phyloP scores from a whole-genome alignment of 495 filamentous ascomycete species.

The Lepraria neglecta region DNA sequence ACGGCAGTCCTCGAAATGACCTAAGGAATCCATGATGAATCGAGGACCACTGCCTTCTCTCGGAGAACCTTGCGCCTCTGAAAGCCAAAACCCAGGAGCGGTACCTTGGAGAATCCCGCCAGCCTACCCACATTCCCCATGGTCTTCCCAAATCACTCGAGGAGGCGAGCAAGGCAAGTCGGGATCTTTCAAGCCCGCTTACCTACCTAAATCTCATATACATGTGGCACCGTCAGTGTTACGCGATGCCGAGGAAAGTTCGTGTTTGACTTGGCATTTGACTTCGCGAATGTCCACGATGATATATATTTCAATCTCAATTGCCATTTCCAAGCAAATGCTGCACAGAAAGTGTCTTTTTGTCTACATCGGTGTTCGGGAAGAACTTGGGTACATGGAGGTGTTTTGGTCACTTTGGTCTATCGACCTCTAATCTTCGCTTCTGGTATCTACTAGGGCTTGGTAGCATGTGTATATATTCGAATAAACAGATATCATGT shows the following conservation, averaged over 20 bases:
- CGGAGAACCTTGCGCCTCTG: not conserved
- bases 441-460: not conserved
- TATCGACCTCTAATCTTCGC: not conserved
- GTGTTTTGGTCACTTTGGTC: no score
- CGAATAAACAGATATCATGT: not conserved
- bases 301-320: no score
- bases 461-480: not conserved
- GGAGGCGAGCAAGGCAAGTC: no score
- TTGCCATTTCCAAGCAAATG: not conserved
- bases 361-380: not conserved
- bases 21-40: not conserved
- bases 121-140: no score
- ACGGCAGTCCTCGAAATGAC: not conserved
- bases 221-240: not conserved
- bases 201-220: no score
- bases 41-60: not conserved
- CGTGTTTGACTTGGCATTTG: not conserved
- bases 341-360: not conserved
- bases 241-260: conserved; percentile 27
- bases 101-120: no score
- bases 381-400: not conserved
- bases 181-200: no score
- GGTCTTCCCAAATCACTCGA: no score
- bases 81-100: not conserved
- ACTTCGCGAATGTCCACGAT: not conserved